Evolutionary conservation across 2,329 filamentous ascomycete genomes (phyloP).

Genomic region (Aspergillus phoenicis): DNA sequence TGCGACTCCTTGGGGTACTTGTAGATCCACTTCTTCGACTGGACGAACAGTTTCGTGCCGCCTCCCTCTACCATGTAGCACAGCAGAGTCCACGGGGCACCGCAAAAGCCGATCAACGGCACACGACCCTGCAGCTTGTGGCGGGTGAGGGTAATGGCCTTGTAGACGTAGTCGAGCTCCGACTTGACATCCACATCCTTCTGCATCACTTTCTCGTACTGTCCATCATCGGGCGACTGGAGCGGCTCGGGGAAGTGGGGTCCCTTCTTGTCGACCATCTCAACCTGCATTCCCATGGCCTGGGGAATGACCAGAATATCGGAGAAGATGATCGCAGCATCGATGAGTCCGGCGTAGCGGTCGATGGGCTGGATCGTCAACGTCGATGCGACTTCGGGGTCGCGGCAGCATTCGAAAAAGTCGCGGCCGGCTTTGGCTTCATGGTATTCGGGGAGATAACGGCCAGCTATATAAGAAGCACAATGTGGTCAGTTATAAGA

Average conservation of each 20-base stretch:
- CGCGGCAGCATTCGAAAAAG: conserved; percentile 97
- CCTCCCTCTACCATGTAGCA: conserved; percentile 99
- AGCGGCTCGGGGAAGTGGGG: conserved; percentile 91
- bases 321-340: conserved; percentile 98
- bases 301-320: conserved; percentile 98
- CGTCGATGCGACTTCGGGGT: conserved; percentile 87
- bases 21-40: conserved; percentile 97
- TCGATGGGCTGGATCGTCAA: conserved; percentile 94
- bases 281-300: conserved; percentile 96
- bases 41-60: conserved; percentile 89
- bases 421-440: conserved; percentile 86
- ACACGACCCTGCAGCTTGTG: conserved; percentile 86
- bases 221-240: conserved; percentile 73
- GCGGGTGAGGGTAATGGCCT: conserved; percentile 87
- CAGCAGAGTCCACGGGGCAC: conserved; percentile 92
- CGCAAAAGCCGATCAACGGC: conserved; percentile 93
- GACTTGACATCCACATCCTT: conserved; percentile 79
- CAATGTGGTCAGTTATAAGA: not conserved
- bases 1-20: conserved; percentile 80
- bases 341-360: conserved; percentile 84
- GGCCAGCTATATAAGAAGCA: conserved; percentile 66
- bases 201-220: conserved; percentile 77
- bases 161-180: conserved; percentile 92
- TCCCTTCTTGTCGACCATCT: conserved; percentile 97
- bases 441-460: conserved; percentile 97